Evolutionary conservation across 257 asterid genomes (phyloP).

Genomic region (Oldenlandia corymbosa): DNA sequence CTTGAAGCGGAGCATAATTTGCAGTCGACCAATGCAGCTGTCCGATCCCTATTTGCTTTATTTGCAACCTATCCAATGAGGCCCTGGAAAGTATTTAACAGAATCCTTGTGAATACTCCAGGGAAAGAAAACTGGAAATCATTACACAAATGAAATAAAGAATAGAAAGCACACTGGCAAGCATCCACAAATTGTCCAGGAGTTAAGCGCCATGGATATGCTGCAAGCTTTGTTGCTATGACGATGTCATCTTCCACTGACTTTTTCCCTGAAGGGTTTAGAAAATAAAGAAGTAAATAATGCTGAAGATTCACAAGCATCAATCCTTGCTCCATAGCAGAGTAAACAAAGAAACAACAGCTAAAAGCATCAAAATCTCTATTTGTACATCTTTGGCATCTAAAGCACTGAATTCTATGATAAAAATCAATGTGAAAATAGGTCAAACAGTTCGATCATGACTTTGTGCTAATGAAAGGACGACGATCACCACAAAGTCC

Average conservation of each 20-base stretch:
- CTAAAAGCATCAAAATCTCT: too few relatives aligned
- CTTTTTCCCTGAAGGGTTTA: conserved; percentile 40
- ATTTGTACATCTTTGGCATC: too few relatives aligned
- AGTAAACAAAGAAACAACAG: not conserved
- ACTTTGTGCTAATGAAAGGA: too few relatives aligned
- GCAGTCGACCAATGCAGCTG: conserved; percentile 99
- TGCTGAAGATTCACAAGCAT: too few relatives aligned
- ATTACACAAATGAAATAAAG: conserved; percentile 7
- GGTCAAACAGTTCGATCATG: too few relatives aligned
- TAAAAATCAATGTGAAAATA: too few relatives aligned
- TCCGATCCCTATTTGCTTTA: conserved; percentile 84
- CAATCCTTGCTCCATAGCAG: not conserved
- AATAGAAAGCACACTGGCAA: conserved; percentile 54
- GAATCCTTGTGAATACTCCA: not conserved
- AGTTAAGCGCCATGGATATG: conserved; percentile 95
- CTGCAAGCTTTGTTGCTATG: conserved; percentile 92
- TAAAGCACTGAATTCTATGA: too few relatives aligned
- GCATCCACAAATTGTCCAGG: conserved; percentile 86
- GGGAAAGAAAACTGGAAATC: not conserved
- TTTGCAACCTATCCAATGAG: conserved; percentile 67
- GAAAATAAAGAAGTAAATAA: conserved; percentile 7
- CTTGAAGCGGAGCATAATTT: conserved; percentile 89
- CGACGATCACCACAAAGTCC: not conserved
- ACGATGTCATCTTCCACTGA: conserved; percentile 45
- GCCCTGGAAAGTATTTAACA: conserved; percentile 48